Evolutionary conservation across 176 grass and related monocot species (phyloP), one percentile per base, ranked within the genome.

Genomic region (Paspalum vaginatum): DNA sequence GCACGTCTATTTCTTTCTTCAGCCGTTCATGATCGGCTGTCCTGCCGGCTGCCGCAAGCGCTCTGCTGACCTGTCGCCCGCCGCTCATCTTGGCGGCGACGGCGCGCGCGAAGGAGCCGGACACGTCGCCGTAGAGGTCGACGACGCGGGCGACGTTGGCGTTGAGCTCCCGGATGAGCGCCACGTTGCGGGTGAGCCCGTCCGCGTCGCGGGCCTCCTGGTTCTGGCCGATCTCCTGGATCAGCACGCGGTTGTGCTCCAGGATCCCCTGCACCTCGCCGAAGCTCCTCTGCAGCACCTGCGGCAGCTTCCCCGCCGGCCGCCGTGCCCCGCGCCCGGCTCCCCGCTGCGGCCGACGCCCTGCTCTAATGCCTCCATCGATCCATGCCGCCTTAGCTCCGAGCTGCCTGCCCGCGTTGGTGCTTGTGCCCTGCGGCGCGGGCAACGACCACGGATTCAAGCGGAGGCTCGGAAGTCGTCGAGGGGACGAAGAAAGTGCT

Each of bases 171-270:
- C 84, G 45, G 51, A 97, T 88, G 43, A 94, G 88, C 63, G 75
- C 47, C 17, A 86, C 66, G 79, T 93, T 93, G 78, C 79, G 81
- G 65, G 43, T 81, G 40, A 93, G 78, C 21, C 86, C 86, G 66
- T 85, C 84, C 39, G 78, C 59, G 52, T 87, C 85, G 24, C 66
- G 77, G 8, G 65, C 77, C 64, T 89, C 77, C 13, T 97, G 81
- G 81, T 97, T 97, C 71, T 86, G 87, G 54, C 57, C 51, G 83
- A 97, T 97, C 81, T 93, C 89, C 44, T 93, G 81, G 72, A 93
- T 86, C 56, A 91, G 71, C 74, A 88, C 32, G 20, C 75, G 63
- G 64, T 88, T 93, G 38, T 84, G 87, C 66, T 97, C 86, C 65
- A 93, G 51, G 59, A 97, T 89, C 73, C 53, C 75, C 70, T 81